Evolutionary conservation across 768 basidiomycete species (phyloP), one percentile per base, ranked within the genome.

Genomic region (Mrakia gelida): DNA sequence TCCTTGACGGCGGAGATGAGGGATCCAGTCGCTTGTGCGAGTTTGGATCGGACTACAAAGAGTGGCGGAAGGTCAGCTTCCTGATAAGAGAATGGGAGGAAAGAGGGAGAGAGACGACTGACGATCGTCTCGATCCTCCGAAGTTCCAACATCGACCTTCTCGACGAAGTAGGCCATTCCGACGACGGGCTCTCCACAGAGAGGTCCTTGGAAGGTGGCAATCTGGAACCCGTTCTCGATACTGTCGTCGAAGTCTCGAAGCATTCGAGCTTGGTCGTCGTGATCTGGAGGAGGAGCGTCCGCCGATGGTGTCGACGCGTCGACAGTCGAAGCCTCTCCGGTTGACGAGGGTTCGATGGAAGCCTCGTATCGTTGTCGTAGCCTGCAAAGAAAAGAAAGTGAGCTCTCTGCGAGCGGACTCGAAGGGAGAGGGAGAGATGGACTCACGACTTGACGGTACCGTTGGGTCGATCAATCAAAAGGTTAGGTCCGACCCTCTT

Each of bases 221-320:
- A 98, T 88, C 85, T 97, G 95, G 85, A 99, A 99, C 2, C 95
- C 96, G 6, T 91, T 92, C 83, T 98, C 95, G 43, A 98, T 87
- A 80, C 92, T 88, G 75, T 89, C 89, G 80, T 95, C 91, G 79
- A 98, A 92, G 79, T 94, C 89, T n/a, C 78, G 68, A 26, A 75
- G 59, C n/a, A 79, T 75, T 15, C 78, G 78, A 26, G 54, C 68
- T 38, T 79, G 45, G 43, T 79, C 78, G 30, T 62, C 38, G 67
- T 70, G 18, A 10, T 67, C 63, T 34, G 63, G 18, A 7, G 34
- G 32, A 32, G 63, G 34, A n/a, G 41, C 23, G 28, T 75, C 74
- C 13, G 74, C 16, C n/a, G n/a, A n/a, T 4, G 52, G 49, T 10
- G 71, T 21, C 49, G 49, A 38, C 32, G 41, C 70, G 49, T 43